Percentiles rank a stretch among this genome's conserved stretches.
phyloP scores from a whole-genome alignment of 2,329 filamentous ascomycete species.

The Ascochyta clinopodiicola region DNA sequence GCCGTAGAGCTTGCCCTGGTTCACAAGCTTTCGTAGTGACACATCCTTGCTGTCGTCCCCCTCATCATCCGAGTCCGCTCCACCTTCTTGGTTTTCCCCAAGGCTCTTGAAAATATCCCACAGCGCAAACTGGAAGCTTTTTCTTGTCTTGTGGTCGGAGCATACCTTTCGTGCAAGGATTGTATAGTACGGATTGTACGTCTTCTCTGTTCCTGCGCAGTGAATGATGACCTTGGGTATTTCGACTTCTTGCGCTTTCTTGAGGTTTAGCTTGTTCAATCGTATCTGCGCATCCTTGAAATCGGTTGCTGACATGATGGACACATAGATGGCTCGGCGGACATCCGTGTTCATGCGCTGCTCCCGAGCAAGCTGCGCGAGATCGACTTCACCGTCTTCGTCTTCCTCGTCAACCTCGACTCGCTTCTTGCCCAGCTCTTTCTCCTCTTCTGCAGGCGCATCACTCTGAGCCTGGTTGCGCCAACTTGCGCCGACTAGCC shows the following conservation, averaged over 20 bases:
- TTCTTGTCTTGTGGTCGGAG: slow-evolving; percentile 74
- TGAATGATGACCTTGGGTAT: slow-evolving; percentile 87
- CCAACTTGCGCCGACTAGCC: slow-evolving; percentile 97
- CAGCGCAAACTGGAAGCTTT: slow-evolving; percentile 85
- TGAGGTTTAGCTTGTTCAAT: slow-evolving; percentile 81
- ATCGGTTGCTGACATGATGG: slow-evolving; percentile 84
- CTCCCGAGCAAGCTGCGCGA: slow-evolving; percentile 74
- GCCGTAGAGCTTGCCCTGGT: slow-evolving; percentile 71
- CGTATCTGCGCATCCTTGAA: slow-evolving; percentile 83
- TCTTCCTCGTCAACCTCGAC: slow-evolving; percentile 21
- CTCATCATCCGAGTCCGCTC: slow-evolving; percentile 63
- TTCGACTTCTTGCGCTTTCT: slow-evolving; percentile 84
- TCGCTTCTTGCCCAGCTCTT: slow-evolving; percentile 33
- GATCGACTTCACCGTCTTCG: slow-evolving; percentile 61
- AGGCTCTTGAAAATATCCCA: slow-evolving; percentile 86
- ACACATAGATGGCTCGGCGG: slow-evolving; percentile 89
- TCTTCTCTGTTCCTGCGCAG: slow-evolving; percentile 80
- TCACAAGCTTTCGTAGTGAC: slow-evolving; percentile 66
- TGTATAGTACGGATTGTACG: slow-evolving; percentile 93
- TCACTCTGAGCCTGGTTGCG: slow-evolving; percentile 52
- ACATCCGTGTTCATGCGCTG: slow-evolving; percentile 88
- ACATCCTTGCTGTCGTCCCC: slow-evolving; percentile 59
- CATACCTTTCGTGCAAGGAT: slow-evolving; percentile 82
- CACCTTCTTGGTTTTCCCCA: slow-evolving; percentile 75
- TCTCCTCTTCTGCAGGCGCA: slow-evolving; percentile 45